These are phyloP conservation scores for Coix lacrymajobi DNA, from an alignment of 176 grass and related monocot species.

Conservation along the genomic window DNA sequence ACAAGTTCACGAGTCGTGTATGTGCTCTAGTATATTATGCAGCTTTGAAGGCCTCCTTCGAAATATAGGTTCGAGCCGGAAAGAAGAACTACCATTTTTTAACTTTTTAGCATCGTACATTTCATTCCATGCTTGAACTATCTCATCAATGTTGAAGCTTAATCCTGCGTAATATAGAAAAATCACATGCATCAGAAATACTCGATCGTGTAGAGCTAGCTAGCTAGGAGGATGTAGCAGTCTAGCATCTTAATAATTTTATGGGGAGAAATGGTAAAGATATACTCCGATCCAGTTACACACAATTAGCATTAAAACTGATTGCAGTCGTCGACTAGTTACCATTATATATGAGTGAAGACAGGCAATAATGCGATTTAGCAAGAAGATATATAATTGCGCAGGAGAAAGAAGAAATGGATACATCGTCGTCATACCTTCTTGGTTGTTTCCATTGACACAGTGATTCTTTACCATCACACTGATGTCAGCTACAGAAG, in stretches of 20 bases:
- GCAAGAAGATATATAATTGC: neutral
- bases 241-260: neutral
- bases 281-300: neutral
- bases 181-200: neutral
- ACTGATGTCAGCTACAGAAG: conserved; percentile 57
- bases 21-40: conserved; percentile 57
- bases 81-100: conserved; percentile 51
- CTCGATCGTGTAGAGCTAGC: neutral
- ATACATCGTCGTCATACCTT: conserved; percentile 42
- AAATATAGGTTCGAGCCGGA: conserved; percentile 65
- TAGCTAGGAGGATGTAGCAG: neutral
- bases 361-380: neutral
- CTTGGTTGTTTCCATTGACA: conserved; percentile 65
- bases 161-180: conserved; percentile 48
- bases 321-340: neutral
- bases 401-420: neutral
- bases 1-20: conserved; percentile 35
- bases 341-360: too few relatives aligned
- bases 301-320: neutral
- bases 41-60: conserved; percentile 55
- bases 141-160: conserved; percentile 81
- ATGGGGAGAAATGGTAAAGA: neutral
- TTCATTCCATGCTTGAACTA: conserved; percentile 72
- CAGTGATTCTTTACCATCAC: conserved; percentile 83
- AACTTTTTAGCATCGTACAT: conserved; percentile 76